Evolutionary conservation across 2,329 filamentous ascomycete genomes (phyloP), one percentile per base, ranked within the genome.

Genomic region (Colletotrichum australisinense): DNA sequence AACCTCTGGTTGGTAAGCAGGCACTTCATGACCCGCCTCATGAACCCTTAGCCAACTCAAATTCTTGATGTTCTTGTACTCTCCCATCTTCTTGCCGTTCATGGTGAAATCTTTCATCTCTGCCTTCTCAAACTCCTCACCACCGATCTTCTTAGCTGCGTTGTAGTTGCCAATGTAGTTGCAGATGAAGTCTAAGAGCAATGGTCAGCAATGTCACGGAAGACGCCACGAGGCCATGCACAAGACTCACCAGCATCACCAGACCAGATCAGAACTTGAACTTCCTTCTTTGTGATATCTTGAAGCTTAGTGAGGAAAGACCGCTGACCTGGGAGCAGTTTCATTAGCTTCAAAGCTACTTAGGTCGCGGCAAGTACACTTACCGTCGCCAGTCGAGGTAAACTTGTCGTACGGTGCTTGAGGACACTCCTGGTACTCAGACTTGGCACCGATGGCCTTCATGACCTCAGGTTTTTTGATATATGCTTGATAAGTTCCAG

Each of bases 201-300:
- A 19, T 6, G 5, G 14, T 72, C 8, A 72, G 46, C 12, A 32
- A 16, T 8, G 6, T 32, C 11, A 12, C 14, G 26, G 19, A 6
- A 7, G n/a, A 19, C 52, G n/a, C 8, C 16, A 28, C 8, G n/a
- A 7, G n/a, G 26, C 11, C 11, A 38, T 24, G 28, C 19, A 1
- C 22, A 2, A n/a, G 14, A 75, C 78, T 76, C 70, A 81, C 81
- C 82, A 3, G 88, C 85, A 67, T 90, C 89, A 42, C 88, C 88
- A 0, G 88, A 87, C 87, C 87, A 90, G 56, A 90, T 80, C 2
- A 90, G 76, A 1, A 87, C 85, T 26, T 81, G 83, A 38, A 90
- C 83, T 2, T 86, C 86, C 8, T 83, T 84, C 74, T 85, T 80
- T 22, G 89, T 84, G 3, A 90, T 83, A 1, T 81, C 78, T 1